A percentile compares a stretch with the other conserved stretches of the same genome.
Conservation (phyloP, 139 green algal genomes). For the Picochlorum sp. region DNA sequence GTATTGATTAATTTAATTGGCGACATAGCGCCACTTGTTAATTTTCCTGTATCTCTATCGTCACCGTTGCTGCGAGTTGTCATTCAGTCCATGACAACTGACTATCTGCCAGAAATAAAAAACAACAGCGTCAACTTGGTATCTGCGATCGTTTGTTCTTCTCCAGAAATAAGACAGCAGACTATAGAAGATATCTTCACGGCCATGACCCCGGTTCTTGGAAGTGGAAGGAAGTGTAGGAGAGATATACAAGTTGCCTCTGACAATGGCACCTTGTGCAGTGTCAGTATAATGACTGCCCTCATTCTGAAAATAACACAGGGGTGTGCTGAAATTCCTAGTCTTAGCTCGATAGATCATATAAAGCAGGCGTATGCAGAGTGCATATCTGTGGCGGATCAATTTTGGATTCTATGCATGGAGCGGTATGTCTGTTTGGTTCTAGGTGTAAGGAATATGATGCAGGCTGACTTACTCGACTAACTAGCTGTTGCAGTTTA, state of each 20-base stretch:
- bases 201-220: slow-evolving; percentile 2
- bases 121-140: slow-evolving; percentile 33
- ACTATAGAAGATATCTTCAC: slow-evolving; percentile 46
- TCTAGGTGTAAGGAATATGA: too few relatives aligned
- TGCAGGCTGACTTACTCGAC: too few relatives aligned
- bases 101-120: slow-evolving; percentile 41
- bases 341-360: background rate
- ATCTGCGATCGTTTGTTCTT: slow-evolving; percentile 29
- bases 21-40: slow-evolving; percentile 19
- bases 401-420: background rate
- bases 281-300: background rate
- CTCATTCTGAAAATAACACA: background rate
- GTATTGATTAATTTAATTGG: slow-evolving; percentile 15
- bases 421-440: background rate
- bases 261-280: background rate
- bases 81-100: slow-evolving; percentile 34
- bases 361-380: background rate
- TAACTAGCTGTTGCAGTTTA: too few relatives aligned
- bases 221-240: background rate
- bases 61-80: slow-evolving; percentile 43
- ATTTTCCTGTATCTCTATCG: slow-evolving; percentile 25
- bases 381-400: background rate
- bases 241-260: background rate
- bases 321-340: background rate
- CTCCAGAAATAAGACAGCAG: slow-evolving; percentile 15